Evolutionary conservation across 1,139 yeast genomes (phyloP).

Genomic region (Sugiyamaella novakii): DNA sequence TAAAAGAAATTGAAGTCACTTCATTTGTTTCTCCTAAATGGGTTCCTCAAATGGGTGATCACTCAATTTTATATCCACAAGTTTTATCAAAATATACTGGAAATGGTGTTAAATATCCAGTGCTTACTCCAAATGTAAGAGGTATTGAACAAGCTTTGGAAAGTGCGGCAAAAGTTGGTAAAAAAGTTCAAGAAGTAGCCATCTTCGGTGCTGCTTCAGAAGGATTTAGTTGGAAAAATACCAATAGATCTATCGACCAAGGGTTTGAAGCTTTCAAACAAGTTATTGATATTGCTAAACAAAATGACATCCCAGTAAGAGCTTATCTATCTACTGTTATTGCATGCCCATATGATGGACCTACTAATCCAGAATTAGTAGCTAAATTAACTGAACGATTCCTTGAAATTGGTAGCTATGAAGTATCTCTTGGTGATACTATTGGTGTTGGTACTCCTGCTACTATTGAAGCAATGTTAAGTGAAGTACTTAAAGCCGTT

Average conservation of each 20-base stretch:
- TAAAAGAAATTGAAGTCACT: conserved; percentile 39
- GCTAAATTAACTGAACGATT: conserved; percentile 37
- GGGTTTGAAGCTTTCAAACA: conserved; percentile 35
- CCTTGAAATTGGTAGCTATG: conserved; percentile 42
- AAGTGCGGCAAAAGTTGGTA: conserved; percentile 28
- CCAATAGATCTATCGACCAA: conserved; percentile 40
- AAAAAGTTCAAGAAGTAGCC: conserved; percentile 38
- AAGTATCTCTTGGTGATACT: conserved; percentile 44
- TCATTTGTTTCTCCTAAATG: conserved; percentile 45
- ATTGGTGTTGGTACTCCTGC: conserved; percentile 44
- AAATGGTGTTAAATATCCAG: conserved; percentile 38
- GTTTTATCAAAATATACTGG: conserved; percentile 29
- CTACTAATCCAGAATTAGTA: conserved; percentile 39
- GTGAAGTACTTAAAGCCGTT: conserved; percentile 33
- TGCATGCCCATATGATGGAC: conserved; percentile 44
- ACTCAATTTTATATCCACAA: conserved; percentile 28
- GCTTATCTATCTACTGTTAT: conserved; percentile 43
- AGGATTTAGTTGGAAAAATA: conserved; percentile 41
- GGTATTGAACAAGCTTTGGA: conserved; percentile 40
- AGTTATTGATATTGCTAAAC: conserved; percentile 36
- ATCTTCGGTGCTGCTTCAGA: conserved; percentile 44
- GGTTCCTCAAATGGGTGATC: conserved; percentile 44
- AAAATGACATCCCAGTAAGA: conserved; percentile 35
- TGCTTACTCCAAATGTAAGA: conserved; percentile 40
- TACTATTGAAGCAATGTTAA: conserved; percentile 35